Conservation (phyloP, 2,329 filamentous ascomycete species). For the Calonectria multiphialidica region DNA sequence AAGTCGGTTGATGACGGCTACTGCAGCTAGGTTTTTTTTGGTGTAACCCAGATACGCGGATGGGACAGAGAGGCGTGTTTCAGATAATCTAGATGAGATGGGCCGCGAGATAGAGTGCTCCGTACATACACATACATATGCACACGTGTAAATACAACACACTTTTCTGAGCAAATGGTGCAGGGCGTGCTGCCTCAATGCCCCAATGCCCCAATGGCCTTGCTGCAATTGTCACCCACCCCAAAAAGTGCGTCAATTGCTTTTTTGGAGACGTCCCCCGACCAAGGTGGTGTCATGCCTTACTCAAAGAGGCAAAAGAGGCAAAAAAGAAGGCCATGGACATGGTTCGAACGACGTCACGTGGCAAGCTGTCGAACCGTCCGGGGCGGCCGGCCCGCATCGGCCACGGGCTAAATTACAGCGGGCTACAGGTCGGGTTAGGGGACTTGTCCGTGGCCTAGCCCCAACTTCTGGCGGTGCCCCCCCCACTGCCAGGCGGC, state of each 20-base stretch:
- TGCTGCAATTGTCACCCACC: not conserved
- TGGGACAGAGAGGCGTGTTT: not conserved
- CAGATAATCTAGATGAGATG: conserved; percentile 6
- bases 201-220: too few species aligned
- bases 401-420: conserved; percentile 17
- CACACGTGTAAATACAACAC: not conserved
- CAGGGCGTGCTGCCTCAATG: not conserved
- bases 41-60: not conserved
- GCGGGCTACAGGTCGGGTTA: not conserved
- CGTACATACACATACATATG: not conserved
- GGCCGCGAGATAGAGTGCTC: not conserved
- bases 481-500: conserved; percentile 4
- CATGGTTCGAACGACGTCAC: conserved; percentile 20
- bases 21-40: conserved; percentile 21
- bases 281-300: conserved; percentile 16
- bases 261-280: not conserved
- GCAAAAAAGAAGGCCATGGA: conserved; percentile 24
- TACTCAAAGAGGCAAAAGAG: not conserved
- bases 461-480: not conserved
- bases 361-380: conserved; percentile 5
- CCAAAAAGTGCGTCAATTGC: not conserved
- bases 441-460: not conserved
- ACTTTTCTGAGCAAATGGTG: not conserved
- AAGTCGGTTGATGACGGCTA: conserved; percentile 25
- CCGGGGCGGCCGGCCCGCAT: conserved; percentile 17